Evolutionary conservation across 1,284 basidiomycete genomes (phyloP).

Genomic region (Ustilago lituana): DNA sequence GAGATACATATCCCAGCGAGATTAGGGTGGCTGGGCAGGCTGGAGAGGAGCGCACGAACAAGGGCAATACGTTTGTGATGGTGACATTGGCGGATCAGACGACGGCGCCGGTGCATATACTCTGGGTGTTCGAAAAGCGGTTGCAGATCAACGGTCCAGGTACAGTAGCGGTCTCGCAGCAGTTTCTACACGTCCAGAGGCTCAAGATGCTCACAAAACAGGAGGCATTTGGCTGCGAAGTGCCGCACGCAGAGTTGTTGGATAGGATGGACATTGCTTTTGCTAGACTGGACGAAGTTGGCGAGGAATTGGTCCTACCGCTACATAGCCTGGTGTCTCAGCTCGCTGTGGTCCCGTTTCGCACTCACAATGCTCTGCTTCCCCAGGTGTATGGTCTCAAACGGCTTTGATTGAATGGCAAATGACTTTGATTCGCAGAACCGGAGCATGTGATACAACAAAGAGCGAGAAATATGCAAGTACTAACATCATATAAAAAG

Average conservation of each 20-base stretch:
- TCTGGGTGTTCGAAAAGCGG: slow-evolving; percentile 1
- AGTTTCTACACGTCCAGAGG: not conserved
- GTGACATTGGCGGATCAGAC: not conserved
- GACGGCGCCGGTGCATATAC: not conserved
- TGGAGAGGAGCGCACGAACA: not conserved
- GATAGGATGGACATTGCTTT: not conserved
- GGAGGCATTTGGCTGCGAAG: not conserved
- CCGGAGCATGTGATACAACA: no score
- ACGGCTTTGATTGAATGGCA: not conserved
- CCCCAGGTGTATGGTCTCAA: slow-evolving; percentile 3
- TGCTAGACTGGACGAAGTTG: not conserved
- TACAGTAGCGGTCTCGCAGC: not conserved
- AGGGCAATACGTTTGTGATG: not conserved
- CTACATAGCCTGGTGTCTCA: not conserved
- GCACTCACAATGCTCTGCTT: not conserved
- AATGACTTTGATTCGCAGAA: no score
- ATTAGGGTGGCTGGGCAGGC: no score
- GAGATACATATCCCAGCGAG: no score
- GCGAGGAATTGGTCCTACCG: not conserved
- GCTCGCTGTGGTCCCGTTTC: slow-evolving; percentile 3
- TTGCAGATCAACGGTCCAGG: not conserved
- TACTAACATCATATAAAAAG: no score
- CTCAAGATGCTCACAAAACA: not conserved
- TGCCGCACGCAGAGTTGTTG: not conserved
- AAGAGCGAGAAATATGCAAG: no score